Base-by-base conservation (phyloP, 257 asterid genomes). In the Jacaranda copaia region DNA sequence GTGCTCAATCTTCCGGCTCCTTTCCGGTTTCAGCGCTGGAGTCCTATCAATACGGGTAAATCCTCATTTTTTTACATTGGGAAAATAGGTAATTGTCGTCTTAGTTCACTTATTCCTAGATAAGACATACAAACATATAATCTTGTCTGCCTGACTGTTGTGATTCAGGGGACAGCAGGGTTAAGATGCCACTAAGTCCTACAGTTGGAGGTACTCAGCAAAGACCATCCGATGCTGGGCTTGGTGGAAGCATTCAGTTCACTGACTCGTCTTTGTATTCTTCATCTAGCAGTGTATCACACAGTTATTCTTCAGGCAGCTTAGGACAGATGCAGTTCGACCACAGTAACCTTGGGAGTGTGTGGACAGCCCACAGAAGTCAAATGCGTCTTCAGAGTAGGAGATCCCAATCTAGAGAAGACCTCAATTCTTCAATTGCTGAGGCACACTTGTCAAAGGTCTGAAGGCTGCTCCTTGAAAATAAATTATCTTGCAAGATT, bases 341-440 rank as follows among this genome's bases (percentile, higher is more conserved):
- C 84, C 69, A 68, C 76, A 81, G 63, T 74, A 80, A 79, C 78
- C 77, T 83, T 61, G 83, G 89, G 70, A 79, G 93, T n/a, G 85
- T 85, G 80, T 84, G 98, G 92, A 76, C 91, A 8, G 89, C 97
- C 3, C 90, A 89, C 67, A 71, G 97, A 72, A 74, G 93, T 48
- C 91, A 90, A 72, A 84, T 77, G 88, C 95, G 85, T 25, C 96
- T 93, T 20, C 98, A 92, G 52, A 93, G 98, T 77, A 84, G 98
- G 80, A 84, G 97, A 83, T 96, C 99, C 38, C 98, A 91, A 77
- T 96, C 98, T 62, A 87, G 98, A 75, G 99, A 93, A 78, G 99
- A 96, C 77, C 97, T 96, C 39, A 77, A 53, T 70, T 85, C 94
- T 84, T 89, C 99, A 20, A 36, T 91, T 57, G 84, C 92, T 8